Base-by-base conservation (phyloP, 441 rosid genomes). In the Viola pubescens region DNA sequence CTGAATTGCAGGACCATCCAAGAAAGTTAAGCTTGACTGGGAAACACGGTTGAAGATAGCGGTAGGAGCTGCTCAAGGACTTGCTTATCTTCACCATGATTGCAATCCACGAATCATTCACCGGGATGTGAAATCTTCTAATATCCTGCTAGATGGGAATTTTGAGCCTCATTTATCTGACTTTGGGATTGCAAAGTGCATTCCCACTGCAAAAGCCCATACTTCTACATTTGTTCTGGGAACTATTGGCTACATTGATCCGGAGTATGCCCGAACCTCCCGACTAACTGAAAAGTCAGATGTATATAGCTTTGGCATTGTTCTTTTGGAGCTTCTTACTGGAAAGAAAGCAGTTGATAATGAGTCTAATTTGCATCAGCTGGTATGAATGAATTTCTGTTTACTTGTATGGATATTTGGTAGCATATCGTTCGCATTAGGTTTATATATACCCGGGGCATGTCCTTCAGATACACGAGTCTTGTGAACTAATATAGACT, bases 291-390 rank as follows among this genome's bases (percentile, higher is more conserved):
- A 92, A 63, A 92, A 87, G 54, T 92, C 98, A 6, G 98, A 92
- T 80, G 78, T 92, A 26, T 92, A 92, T 62, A 92, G 98, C 75
- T 92, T 92, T 4, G 98, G 98, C 11, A 68, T 92, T 54, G 98
- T 92, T 51, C 90, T 92, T 48, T 81, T 92, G 40, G 98, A 92
- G 86, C 88, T 92, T 66, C 71, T 89, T 42, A 92, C 98, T 0
- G 98, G 98, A 48, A 92, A 86, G 75, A 92, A 89, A 46, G 97
- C 98, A 48, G 98, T 92, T 47, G 97, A 92, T 68, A 76, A 85
- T 0, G 97, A 91, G 10, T 85, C 88, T 40, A 91, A 87, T 79
- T 72, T 91, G 75, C 98, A 81, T 68, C 88, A 73, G 65, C 69
- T 87, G 91, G 98, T 92, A 79, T 12, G 67, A 56, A 11, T 48